Evolutionary conservation across 169 alveolate species (phyloP).

Genomic region (Plasmodium sp.): DNA sequence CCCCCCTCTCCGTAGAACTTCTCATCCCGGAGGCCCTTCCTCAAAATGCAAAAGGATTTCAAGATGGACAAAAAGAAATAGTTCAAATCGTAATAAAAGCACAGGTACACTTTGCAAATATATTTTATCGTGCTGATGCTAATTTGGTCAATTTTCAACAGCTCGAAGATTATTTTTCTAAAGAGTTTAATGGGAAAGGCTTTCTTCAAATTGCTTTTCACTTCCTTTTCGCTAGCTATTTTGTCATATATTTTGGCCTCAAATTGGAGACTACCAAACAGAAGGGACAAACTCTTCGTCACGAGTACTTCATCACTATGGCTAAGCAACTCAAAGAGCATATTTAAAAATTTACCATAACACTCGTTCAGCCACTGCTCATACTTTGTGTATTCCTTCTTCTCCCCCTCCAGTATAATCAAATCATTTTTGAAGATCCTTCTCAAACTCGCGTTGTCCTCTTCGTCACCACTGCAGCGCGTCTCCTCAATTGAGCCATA

Average conservation of each 20-base stretch:
- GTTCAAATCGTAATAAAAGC: constrained; percentile 41
- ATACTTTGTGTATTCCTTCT: constrained; percentile 26
- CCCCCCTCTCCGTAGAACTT: background rate
- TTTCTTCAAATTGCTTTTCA: background rate
- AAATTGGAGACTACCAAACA: constrained; percentile 55
- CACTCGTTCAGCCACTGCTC: constrained; percentile 69
- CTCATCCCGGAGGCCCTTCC: background rate
- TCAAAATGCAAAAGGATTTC: background rate
- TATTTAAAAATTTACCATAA: constrained; percentile 49
- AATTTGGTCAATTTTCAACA: constrained; percentile 10
- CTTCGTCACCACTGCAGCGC: background rate
- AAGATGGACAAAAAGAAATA: constrained; percentile 21
- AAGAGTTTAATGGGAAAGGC: constrained; percentile 59
- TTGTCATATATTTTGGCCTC: constrained; percentile 51
- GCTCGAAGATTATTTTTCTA: constrained; percentile 5
- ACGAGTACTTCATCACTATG: constrained; percentile 65
- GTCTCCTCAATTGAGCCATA: background rate
- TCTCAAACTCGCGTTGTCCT: constrained; percentile 22
- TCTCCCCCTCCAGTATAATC: constrained; percentile 6
- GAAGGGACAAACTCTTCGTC: constrained; percentile 37
- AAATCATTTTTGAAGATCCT: constrained; percentile 17
- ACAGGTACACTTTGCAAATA: constrained; percentile 37
- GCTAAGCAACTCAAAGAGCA: constrained; percentile 53
- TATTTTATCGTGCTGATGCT: constrained; percentile 25
- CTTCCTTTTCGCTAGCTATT: background rate